Evolutionary conservation across 2,329 filamentous ascomycete genomes (phyloP), one percentile per base, ranked within the genome.

Genomic region (Ophiostoma sp.): DNA sequence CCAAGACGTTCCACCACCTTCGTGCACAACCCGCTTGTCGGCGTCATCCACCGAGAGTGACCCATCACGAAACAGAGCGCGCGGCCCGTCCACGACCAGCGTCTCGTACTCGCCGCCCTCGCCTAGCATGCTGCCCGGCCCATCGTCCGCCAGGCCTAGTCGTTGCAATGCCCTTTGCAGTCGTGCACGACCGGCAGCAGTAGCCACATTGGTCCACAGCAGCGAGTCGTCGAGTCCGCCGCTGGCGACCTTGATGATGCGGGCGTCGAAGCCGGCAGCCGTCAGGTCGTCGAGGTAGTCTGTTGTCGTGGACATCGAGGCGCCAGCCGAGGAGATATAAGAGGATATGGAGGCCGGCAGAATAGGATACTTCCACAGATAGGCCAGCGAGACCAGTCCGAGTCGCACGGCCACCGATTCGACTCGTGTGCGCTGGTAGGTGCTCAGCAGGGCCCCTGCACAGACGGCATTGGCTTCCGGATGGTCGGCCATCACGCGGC

Each of bases 41-140:
- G 81, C 80, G 1, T 88, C 86, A 0, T 83, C 83, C 42, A 98
- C 84, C 57, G 85, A 83, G 75, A 98, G 92, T 70, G 86, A 88
- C 0, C 74, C 76, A 1, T 28, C 3, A 76, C 86, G 88, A 87
- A 96, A 98, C 74, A 98, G 80, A 69, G 84, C 83, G 0, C 79
- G 78, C 9, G 95, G 95, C 12, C 95, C 96, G 81, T 94, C 90
- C 48, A 98, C 79, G 61, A 96, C 94, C 70, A 98, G 84, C 39
- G 94, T 98, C 86, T 98, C 96, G 81, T 97, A 98, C 84, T 98
- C 96, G 3, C 96, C 96, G 6, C 96, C 96, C 81, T 98, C 96
- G 0, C 96, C 96, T 22, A 98, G 83, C 11, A 95, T 89, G 28
- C 74, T 76, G 15, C 72, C 74, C 28, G 25, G 8, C 8, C 69